phyloP scores from a whole-genome alignment of 1,284 basidiomycete species.

The Pseudozyma flocculosa region DNA sequence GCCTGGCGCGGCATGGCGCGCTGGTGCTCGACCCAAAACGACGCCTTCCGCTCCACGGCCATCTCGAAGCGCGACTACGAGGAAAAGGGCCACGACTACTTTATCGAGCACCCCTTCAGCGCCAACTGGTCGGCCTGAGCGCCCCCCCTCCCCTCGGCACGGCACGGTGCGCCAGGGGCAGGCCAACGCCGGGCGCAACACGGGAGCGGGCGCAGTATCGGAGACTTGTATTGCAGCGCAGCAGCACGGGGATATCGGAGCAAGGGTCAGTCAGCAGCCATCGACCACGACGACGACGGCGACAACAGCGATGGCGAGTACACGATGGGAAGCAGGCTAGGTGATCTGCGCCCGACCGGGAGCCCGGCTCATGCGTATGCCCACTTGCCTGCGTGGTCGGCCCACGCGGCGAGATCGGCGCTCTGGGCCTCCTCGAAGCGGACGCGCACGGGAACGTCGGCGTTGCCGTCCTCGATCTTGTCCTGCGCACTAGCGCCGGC shows the following conservation, averaged over 20 bases:
- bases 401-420: background rate
- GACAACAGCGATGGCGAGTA: too few relatives aligned
- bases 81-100: slow-evolving; percentile 80
- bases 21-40: slow-evolving; percentile 64
- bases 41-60: slow-evolving; percentile 61
- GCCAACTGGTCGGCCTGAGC: slow-evolving; percentile 25
- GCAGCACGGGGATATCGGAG: too few relatives aligned
- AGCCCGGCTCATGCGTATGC: too few relatives aligned
- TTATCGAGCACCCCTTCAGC: slow-evolving; percentile 61
- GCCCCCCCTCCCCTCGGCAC: too few relatives aligned
- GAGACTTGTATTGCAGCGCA: too few relatives aligned
- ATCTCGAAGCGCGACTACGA: slow-evolving; percentile 79
- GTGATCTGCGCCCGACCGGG: too few relatives aligned
- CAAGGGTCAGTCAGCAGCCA: too few relatives aligned
- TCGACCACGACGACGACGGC: too few relatives aligned
- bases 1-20: slow-evolving; percentile 91
- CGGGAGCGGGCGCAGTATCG: too few relatives aligned
- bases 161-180: too few relatives aligned
- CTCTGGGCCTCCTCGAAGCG: background rate
- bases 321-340: too few relatives aligned
- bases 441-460: background rate
- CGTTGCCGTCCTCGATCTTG: background rate
- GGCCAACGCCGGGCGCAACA: too few relatives aligned
- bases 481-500: slow-evolving; percentile 1
- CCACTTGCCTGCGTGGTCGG: background rate